Conservation (phyloP, 2,329 filamentous ascomycete species). For the Trichoderma semiorbis region DNA sequence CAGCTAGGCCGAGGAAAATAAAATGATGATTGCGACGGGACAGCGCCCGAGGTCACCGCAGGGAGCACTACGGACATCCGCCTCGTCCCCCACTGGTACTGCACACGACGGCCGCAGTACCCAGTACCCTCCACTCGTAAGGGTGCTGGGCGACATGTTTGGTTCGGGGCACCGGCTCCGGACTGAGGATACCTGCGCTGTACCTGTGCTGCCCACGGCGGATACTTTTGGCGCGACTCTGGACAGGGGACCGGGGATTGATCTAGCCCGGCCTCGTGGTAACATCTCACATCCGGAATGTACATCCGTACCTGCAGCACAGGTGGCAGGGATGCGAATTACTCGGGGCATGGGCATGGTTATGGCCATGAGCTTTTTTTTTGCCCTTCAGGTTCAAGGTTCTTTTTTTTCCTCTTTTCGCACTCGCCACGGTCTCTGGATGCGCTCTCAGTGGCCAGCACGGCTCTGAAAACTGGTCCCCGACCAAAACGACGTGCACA, state of each 20-base stretch:
- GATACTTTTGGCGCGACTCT: neutral
- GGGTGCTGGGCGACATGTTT: neutral
- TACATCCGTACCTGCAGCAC: constrained; percentile 14
- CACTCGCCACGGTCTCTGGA: neutral
- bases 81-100: neutral
- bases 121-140: neutral
- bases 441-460: neutral
- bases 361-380: neutral
- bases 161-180: neutral
- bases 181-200: neutral
- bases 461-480: neutral
- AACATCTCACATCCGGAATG: constrained; percentile 11
- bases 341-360: neutral
- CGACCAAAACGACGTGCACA: neutral
- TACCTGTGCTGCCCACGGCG: neutral
- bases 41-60: neutral
- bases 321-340: neutral
- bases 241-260: neutral
- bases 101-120: neutral
- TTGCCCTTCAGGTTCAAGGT: too few species aligned
- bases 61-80: neutral
- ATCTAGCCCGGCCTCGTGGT: neutral
- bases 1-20: constrained; percentile 6
- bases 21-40: constrained; percentile 8
- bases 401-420: neutral